Conservation (phyloP, 108 stramenopile genomes). For the Nannochloropsis salina region DNA sequence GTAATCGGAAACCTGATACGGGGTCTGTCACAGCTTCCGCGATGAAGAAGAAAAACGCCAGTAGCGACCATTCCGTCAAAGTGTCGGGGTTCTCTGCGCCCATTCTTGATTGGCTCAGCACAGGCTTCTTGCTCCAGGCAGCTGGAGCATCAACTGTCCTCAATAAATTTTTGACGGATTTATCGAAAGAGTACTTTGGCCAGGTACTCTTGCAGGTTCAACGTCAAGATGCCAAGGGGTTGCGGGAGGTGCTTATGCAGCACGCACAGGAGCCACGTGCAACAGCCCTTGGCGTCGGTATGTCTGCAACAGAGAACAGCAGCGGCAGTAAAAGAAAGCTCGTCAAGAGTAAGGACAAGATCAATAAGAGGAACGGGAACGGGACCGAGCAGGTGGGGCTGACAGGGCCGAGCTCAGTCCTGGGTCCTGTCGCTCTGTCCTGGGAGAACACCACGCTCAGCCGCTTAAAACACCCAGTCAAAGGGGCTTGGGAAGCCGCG, state of each 20-base stretch:
- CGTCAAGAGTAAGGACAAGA: background rate
- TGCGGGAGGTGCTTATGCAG: background rate
- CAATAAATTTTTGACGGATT: constrained; percentile 3
- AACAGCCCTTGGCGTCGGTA: background rate
- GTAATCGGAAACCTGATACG: too few relatives aligned
- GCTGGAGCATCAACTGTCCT: background rate
- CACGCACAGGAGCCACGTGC: background rate
- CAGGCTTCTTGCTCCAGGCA: constrained; percentile 6
- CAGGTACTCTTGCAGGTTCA: background rate
- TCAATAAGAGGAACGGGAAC: background rate
- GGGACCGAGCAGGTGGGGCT: background rate
- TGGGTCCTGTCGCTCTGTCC: background rate
- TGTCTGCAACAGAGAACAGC: background rate
- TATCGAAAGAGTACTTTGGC: constrained; percentile 8
- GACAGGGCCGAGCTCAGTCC: background rate
- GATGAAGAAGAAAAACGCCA: background rate
- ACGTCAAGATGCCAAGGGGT: background rate
- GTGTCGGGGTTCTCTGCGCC: background rate
- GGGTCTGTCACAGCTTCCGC: too few relatives aligned
- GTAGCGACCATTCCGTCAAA: background rate
- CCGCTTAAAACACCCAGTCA: background rate
- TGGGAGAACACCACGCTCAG: background rate
- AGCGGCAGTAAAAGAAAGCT: background rate
- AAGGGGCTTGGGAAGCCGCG: background rate
- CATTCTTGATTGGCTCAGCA: background rate